A percentile compares a stretch with the other conserved stretches of the same genome.
Evolutionary conservation across 208 protist species (phyloP).

Genomic region (Zelonia costaricensis): DNA sequence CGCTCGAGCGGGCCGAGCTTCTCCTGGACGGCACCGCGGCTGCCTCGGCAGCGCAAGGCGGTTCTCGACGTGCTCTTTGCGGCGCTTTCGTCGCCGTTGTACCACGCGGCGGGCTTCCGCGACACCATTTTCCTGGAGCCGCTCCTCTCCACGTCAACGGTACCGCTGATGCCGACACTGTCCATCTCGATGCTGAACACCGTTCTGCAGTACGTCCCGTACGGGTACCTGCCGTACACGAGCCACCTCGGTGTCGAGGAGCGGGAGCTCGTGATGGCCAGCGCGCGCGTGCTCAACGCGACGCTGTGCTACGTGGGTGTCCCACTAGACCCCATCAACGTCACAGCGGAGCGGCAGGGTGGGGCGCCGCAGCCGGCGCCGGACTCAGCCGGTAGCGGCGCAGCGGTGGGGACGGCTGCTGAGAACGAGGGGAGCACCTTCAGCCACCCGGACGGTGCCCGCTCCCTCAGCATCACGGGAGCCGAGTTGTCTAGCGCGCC

Average conservation of each 20-base stretch:
- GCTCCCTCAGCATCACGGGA: background rate
- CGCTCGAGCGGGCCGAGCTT: constrained; percentile 6
- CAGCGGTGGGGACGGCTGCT: background rate
- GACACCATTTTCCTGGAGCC: constrained; percentile 81
- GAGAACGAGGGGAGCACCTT: background rate
- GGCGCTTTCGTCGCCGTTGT: constrained; percentile 57
- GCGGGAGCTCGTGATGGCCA: constrained; percentile 51
- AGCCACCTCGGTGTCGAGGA: constrained; percentile 65
- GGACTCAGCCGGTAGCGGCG: too few relatives aligned
- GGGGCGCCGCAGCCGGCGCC: background rate
- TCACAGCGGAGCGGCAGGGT: background rate
- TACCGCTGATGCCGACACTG: constrained; percentile 74
- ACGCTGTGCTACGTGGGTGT: constrained; percentile 58
- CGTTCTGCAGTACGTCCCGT: constrained; percentile 67
- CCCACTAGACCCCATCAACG: constrained; percentile 11
- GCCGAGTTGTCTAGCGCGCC: background rate
- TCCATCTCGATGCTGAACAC: constrained; percentile 79
- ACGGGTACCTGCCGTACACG: constrained; percentile 75
- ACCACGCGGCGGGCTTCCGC: constrained; percentile 40
- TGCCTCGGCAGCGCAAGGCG: constrained; percentile 40
- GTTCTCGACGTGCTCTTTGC: constrained; percentile 59
- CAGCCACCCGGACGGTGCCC: background rate
- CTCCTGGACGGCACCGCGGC: constrained; percentile 3
- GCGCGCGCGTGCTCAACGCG: constrained; percentile 58
- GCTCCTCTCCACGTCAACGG: constrained; percentile 44